Conservation (phyloP, 2,329 filamentous ascomycete species). For the Clathrospora elynae region DNA sequence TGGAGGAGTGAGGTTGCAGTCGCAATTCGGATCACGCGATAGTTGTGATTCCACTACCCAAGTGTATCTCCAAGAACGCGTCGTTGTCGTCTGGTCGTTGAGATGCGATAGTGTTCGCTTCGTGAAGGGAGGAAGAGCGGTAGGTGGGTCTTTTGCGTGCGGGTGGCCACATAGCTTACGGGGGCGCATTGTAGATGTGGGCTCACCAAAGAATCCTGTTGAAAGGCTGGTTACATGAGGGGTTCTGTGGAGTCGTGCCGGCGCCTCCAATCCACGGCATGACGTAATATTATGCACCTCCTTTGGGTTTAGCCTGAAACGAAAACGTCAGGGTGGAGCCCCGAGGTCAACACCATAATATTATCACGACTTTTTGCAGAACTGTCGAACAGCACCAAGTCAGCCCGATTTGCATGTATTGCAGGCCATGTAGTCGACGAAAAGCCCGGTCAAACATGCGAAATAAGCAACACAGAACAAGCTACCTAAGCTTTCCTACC, state of each 20-base stretch:
- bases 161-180: neutral
- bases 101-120: slow-evolving; percentile 1
- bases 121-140: neutral
- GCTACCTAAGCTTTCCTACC: too few species aligned
- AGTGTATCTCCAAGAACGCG: slow-evolving; percentile 7
- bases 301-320: slow-evolving; percentile 8
- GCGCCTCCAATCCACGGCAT: slow-evolving; percentile 4
- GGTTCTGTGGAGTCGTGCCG: slow-evolving; percentile 10
- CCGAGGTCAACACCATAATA: neutral
- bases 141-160: neutral
- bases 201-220: slow-evolving; percentile 7
- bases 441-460: too few species aligned
- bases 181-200: slow-evolving; percentile 8
- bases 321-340: too few species aligned
- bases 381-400: too few species aligned
- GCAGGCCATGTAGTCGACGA: too few species aligned
- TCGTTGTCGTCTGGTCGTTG: slow-evolving; percentile 4
- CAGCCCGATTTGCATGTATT: too few species aligned
- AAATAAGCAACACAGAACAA: too few species aligned
- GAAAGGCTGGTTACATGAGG: slow-evolving; percentile 3
- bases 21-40: slow-evolving; percentile 8
- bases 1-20: slow-evolving; percentile 1
- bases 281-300: slow-evolving; percentile 5
- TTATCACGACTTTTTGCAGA: too few species aligned
- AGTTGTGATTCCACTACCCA: slow-evolving; percentile 10